Conservation (phyloP, 805 yeast species). For the Myxozyma monticola region DNA sequence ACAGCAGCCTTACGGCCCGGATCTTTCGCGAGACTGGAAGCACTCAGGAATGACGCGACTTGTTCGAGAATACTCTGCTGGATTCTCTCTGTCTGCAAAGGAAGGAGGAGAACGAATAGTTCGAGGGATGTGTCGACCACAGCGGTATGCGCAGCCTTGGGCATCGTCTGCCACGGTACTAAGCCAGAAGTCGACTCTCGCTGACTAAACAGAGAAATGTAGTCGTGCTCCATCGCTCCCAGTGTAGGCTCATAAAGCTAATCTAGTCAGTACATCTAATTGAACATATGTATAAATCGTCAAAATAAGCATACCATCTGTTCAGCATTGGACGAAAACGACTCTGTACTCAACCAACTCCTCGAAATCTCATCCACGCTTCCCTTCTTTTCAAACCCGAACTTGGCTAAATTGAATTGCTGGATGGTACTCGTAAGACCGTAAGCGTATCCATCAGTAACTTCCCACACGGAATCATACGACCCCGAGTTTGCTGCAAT, state of each 20-base stretch:
- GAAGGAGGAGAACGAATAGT: conserved; percentile 68
- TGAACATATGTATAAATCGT: too few species aligned
- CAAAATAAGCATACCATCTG: conserved; percentile 11
- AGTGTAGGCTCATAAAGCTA: conserved; percentile 32
- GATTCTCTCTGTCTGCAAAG: conserved; percentile 69
- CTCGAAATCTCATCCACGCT: conserved; percentile 8
- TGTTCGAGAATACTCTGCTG: conserved; percentile 88
- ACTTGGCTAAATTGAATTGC: conserved; percentile 37
- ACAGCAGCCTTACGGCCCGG: conserved; percentile 50
- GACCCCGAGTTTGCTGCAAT: conserved; percentile 37
- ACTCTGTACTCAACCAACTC: conserved; percentile 35
- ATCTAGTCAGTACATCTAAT: neutral
- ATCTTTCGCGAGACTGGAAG: conserved; percentile 40
- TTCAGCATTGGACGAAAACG: conserved; percentile 30
- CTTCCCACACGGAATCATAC: conserved; percentile 39
- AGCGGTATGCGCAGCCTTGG: conserved; percentile 44
- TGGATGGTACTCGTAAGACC: conserved; percentile 49
- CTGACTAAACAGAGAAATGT: conserved; percentile 24
- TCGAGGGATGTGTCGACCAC: conserved; percentile 78
- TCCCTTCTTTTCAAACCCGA: conserved; percentile 32
- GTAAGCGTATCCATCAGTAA: conserved; percentile 44
- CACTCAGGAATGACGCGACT: conserved; percentile 55
- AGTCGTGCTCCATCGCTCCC: conserved; percentile 34
- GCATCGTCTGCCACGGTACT: conserved; percentile 24
- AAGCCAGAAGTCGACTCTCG: conserved; percentile 10